Conservation (phyloP, 176 grass and related monocot species). For the Carex scoparia region DNA sequence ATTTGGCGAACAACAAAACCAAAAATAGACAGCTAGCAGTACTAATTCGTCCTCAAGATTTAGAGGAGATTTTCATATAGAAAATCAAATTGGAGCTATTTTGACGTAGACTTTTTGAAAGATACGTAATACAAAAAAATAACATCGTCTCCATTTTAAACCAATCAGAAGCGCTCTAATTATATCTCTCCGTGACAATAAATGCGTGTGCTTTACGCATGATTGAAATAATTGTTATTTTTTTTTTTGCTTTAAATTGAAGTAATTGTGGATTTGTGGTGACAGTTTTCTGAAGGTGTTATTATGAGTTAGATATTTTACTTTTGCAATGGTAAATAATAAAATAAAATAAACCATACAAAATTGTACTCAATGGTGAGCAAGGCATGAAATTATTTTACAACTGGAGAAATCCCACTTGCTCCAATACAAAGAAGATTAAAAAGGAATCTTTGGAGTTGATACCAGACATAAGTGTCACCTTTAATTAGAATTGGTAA, state of each 20-base stretch:
- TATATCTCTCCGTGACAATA: background rate
- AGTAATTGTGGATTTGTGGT: background rate
- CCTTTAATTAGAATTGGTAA: constrained; percentile 1
- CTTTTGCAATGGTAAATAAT: background rate
- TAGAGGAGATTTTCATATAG: constrained; percentile 1
- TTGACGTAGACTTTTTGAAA: background rate
- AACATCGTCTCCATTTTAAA: background rate
- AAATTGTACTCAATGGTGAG: background rate
- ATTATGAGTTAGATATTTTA: background rate
- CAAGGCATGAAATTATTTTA: background rate
- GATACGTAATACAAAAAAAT: background rate
- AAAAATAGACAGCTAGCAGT: too few species aligned
- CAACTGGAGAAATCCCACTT: background rate
- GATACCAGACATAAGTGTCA: constrained; percentile 22
- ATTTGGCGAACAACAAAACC: too few species aligned
- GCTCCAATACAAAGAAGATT: background rate
- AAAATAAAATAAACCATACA: background rate
- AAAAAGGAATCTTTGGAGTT: constrained; percentile 10
- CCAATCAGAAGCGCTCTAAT: background rate
- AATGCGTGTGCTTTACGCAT: background rate
- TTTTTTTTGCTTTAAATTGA: too few species aligned
- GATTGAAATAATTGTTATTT: background rate
- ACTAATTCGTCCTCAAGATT: background rate
- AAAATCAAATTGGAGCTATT: background rate
- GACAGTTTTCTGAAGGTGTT: background rate